Conservation (phyloP, 2,329 filamentous ascomycete genomes). For the Colletotrichum tamarilloi region DNA sequence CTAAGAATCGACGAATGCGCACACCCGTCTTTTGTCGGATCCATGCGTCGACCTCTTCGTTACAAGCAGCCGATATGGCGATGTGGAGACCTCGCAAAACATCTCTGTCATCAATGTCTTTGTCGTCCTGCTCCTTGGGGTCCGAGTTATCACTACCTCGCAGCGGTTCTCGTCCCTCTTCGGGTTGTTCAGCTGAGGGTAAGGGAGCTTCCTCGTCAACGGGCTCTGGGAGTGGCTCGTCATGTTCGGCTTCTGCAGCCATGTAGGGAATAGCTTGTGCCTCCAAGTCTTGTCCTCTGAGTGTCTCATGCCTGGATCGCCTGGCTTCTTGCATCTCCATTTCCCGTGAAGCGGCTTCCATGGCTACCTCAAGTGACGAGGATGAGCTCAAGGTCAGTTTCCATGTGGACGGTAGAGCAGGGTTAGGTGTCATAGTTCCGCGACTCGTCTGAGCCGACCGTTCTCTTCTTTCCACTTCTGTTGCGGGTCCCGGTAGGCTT, state of each 20-base stretch:
- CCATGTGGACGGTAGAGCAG: conserved; percentile 45
- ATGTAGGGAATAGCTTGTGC: neutral
- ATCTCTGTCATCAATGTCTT: conserved; percentile 58
- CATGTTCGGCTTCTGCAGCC: neutral
- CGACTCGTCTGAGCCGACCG: neutral
- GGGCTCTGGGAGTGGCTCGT: neutral
- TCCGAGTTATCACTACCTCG: conserved; percentile 33
- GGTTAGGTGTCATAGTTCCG: neutral
- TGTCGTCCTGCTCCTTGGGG: conserved; percentile 48
- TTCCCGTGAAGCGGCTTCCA: conserved; percentile 43
- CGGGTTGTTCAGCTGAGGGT: neutral
- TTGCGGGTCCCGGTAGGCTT: neutral
- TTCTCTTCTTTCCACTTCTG: neutral
- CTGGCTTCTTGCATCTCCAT: conserved; percentile 40
- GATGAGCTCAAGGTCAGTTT: conserved; percentile 40
- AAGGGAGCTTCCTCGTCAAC: neutral
- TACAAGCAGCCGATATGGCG: conserved; percentile 66
- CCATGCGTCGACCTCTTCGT: conserved; percentile 63
- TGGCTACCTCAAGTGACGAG: conserved; percentile 46
- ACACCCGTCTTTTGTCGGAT: conserved; percentile 64
- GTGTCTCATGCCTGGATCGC: neutral
- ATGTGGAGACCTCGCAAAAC: conserved; percentile 66
- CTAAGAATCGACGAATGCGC: conserved; percentile 64
- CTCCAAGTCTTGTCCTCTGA: neutral
- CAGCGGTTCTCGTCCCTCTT: conserved; percentile 5